Conservation (phyloP, 2,329 filamentous ascomycete genomes). For the Fusarium cyanostomum region DNA sequence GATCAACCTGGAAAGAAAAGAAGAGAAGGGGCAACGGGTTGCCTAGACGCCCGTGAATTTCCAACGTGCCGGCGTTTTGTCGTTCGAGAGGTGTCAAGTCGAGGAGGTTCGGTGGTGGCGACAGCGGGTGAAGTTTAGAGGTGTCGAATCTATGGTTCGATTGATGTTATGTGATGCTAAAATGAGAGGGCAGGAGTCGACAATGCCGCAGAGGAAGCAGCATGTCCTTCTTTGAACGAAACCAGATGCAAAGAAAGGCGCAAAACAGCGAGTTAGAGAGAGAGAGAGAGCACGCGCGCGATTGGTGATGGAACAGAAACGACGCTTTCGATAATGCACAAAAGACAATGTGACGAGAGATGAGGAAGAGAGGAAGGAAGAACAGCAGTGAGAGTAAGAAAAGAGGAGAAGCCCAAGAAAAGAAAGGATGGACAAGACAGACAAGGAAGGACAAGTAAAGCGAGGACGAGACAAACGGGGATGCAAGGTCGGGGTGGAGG, state of each 20-base stretch:
- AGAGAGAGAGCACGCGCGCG: slow-evolving; percentile 18
- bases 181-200: slow-evolving; percentile 40
- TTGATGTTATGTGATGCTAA: slow-evolving; percentile 38
- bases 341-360: slow-evolving; percentile 32
- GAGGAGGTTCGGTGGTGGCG: slow-evolving; percentile 14
- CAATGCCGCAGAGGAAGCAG: slow-evolving; percentile 41
- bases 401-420: slow-evolving; percentile 34
- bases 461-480: slow-evolving; percentile 8
- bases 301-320: slow-evolving; percentile 21
- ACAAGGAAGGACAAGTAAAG: slow-evolving; percentile 21
- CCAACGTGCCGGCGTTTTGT: slow-evolving; percentile 40
- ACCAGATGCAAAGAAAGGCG: slow-evolving; percentile 17
- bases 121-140: slow-evolving; percentile 11
- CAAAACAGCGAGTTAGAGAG: slow-evolving; percentile 18
- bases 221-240: slow-evolving; percentile 36
- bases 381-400: slow-evolving; percentile 11
- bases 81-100: slow-evolving; percentile 23
- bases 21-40: slow-evolving; percentile 38
- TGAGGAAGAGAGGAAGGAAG: slow-evolving; percentile 4
- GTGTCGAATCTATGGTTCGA: slow-evolving; percentile 24
- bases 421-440: slow-evolving; percentile 32
- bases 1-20: slow-evolving; percentile 62
- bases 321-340: slow-evolving; percentile 36
- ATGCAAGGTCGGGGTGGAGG: slow-evolving; percentile 30
- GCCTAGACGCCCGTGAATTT: slow-evolving; percentile 37